phyloP scores from a whole-genome alignment of 2,329 filamentous ascomycete genomes.

The Claviceps sp. region DNA sequence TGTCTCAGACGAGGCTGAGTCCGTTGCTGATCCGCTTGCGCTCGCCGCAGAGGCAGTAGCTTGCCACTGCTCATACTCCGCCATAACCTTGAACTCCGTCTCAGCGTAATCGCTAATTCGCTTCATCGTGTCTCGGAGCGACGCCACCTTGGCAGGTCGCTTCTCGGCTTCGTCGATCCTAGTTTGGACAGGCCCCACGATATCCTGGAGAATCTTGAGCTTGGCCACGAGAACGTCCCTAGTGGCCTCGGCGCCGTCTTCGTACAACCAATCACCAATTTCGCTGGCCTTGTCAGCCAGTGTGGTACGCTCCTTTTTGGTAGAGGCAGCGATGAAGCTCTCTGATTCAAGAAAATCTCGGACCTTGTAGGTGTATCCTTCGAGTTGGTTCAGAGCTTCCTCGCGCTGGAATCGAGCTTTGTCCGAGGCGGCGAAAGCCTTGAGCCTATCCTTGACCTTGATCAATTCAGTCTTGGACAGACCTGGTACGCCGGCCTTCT shows the following conservation, averaged over 20 bases:
- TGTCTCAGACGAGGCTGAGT: slow-evolving; percentile 33
- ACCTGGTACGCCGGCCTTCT: slow-evolving; percentile 35
- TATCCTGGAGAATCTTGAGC: slow-evolving; percentile 61
- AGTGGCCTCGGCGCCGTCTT: slow-evolving; percentile 63
- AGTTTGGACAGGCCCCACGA: slow-evolving; percentile 65
- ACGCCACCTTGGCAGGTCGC: slow-evolving; percentile 56
- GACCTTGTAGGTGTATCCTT: slow-evolving; percentile 80
- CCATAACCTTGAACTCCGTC: slow-evolving; percentile 56
- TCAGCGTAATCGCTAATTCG: slow-evolving; percentile 58
- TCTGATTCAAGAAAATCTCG: slow-evolving; percentile 72
- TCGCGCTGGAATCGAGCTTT: slow-evolving; percentile 62
- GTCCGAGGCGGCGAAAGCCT: slow-evolving; percentile 79
- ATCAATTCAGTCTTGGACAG: slow-evolving; percentile 36
- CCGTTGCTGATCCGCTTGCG: slow-evolving; percentile 31
- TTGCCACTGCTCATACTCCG: slow-evolving; percentile 50
- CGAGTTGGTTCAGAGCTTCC: slow-evolving; percentile 84
- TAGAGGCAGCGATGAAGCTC: slow-evolving; percentile 59
- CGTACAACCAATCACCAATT: slow-evolving; percentile 83
- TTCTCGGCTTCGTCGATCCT: slow-evolving; percentile 59
- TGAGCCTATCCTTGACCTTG: slow-evolving; percentile 54
- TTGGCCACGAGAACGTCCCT: slow-evolving; percentile 63
- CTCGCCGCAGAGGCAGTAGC: slow-evolving; percentile 28
- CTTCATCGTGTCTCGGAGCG: slow-evolving; percentile 56
- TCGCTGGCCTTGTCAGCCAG: slow-evolving; percentile 56
- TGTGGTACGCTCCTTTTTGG: slow-evolving; percentile 48